These are phyloP conservation scores for Bruguiera hainesii DNA, from an alignment of 441 rosid species.

Conservation along the genomic window DNA sequence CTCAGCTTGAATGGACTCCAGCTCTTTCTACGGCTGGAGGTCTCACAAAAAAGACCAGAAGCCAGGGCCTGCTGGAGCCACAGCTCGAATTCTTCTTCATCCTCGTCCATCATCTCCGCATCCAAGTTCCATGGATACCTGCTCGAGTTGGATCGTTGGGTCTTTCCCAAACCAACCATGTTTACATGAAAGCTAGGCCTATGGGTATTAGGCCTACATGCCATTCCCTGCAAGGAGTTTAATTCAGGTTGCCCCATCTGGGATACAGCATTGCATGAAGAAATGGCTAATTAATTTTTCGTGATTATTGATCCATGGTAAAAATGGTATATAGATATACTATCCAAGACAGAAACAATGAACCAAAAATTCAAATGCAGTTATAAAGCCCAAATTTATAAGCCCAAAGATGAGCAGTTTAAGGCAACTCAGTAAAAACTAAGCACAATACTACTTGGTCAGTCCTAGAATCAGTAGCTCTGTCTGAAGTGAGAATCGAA, in stretches of 20 bases:
- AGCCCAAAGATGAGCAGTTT: too few species aligned
- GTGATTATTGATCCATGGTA: too few species aligned
- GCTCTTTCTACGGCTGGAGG: conserved; percentile 87
- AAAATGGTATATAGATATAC: too few species aligned
- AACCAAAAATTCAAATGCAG: too few species aligned
- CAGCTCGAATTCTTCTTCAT: conserved; percentile 84
- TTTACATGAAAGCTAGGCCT: conserved; percentile 97
- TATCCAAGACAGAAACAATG: not conserved
- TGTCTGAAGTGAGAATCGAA: too few species aligned
- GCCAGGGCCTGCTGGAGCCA: conserved; percentile 98
- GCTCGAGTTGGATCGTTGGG: conserved; percentile 78
- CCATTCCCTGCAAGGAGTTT: conserved; percentile 70
- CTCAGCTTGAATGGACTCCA: conserved; percentile 97
- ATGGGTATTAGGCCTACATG: conserved; percentile 93
- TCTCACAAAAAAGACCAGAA: conserved; percentile 90
- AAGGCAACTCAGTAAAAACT: too few species aligned
- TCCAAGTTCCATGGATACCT: conserved; percentile 92
- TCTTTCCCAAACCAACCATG: conserved; percentile 90
- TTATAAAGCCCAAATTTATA: too few species aligned
- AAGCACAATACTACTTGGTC: too few species aligned
- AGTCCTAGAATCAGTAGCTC: too few species aligned
- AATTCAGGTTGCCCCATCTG: not conserved
- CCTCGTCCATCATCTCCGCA: conserved; percentile 92
- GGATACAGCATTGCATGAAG: not conserved
- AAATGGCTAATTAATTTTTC: too few species aligned